Base-by-base conservation (phyloP, 495 filamentous ascomycete species). In the Neurospora sp. region DNA sequence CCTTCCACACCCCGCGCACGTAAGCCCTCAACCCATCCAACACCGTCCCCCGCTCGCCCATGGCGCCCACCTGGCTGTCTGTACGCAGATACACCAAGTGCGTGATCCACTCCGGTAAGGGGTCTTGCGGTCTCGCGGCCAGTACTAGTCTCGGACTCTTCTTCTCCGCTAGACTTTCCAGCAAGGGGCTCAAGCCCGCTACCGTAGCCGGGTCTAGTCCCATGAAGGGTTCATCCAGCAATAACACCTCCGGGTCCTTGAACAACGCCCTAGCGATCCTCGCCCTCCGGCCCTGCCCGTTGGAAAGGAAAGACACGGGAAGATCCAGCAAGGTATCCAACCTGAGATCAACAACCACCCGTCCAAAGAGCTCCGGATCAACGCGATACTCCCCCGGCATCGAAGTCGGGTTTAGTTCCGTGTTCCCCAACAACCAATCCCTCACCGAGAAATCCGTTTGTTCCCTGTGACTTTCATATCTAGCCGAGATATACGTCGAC, bases 171-270 rank as follows among this genome's bases (percentile, higher is more conserved):
- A 98, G 76, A 0, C 83, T 79, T 73, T 88, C 81, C 8, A 98
- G 85, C 45, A 98, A 83, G 3, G 83, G 82, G 27, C 92, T 94
- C 75, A 98, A 80, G 12, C 86, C 86, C 39, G 83, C 82, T 10
- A 90, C 85, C 3, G 93, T 94, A 27, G 89, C 87, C 31, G 96
- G 96, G 78, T 99, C 96, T 41, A 99, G 84, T 9, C 96, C 96
- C 93, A 99, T 97, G 79, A 99, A 98, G 16, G 96, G 94, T 77
- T 97, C 96, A 82, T 99, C 96, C 12, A 98, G 84, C 42, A 98
- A 84, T 39, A 99, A 75, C 12, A 97, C 83, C 81, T 95, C 92
- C 0, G 96, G 95, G 71, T 86, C 86, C 44, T 83, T 88, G 74
- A 98, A 83, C 53, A 99, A 80, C 3, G 94, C 94, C 75, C 91